Evolutionary conservation across 208 protist species (phyloP).

Genomic region (Wallacemonas sp.): DNA sequence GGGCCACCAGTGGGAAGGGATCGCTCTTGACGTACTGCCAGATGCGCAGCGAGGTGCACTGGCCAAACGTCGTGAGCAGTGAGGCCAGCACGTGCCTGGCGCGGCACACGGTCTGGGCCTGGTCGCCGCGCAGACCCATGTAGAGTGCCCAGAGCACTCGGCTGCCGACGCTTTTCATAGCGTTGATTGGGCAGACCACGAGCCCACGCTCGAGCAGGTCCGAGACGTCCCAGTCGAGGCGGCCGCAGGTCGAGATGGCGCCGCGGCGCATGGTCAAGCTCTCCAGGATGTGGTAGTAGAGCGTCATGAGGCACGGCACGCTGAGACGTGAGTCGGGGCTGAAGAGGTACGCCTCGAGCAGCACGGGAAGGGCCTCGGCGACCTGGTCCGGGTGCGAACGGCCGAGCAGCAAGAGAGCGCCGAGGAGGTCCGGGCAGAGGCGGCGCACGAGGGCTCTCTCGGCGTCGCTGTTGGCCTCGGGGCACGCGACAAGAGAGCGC

Average conservation of each 20-base stretch:
- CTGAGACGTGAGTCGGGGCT: constrained; percentile 29
- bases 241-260: constrained; percentile 24
- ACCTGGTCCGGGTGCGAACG: constrained; percentile 56
- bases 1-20: constrained; percentile 55
- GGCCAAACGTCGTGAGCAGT: constrained; percentile 32
- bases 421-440: constrained; percentile 57
- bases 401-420: constrained; percentile 46
- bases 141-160: constrained; percentile 80
- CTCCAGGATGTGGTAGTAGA: constrained; percentile 62
- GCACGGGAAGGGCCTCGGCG: constrained; percentile 38
- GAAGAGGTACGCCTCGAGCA: constrained; percentile 65
- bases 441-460: constrained; percentile 45
- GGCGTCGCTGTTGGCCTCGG: constrained; percentile 31
- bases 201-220: constrained; percentile 12
- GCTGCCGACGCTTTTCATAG: constrained; percentile 40
- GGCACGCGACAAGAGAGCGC: constrained; percentile 52
- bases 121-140: constrained; percentile 41
- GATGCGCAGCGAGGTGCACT: background rate
- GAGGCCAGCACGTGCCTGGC: constrained; percentile 64
- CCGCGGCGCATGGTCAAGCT: constrained; percentile 46
- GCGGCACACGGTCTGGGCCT: constrained; percentile 51
- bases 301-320: constrained; percentile 42
- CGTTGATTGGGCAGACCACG: constrained; percentile 15
- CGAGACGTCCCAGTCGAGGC: constrained; percentile 40
- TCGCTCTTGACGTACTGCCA: constrained; percentile 43